Conservation (phyloP, 1,139 yeast genomes). For the Kluyveromyces sp. region DNA sequence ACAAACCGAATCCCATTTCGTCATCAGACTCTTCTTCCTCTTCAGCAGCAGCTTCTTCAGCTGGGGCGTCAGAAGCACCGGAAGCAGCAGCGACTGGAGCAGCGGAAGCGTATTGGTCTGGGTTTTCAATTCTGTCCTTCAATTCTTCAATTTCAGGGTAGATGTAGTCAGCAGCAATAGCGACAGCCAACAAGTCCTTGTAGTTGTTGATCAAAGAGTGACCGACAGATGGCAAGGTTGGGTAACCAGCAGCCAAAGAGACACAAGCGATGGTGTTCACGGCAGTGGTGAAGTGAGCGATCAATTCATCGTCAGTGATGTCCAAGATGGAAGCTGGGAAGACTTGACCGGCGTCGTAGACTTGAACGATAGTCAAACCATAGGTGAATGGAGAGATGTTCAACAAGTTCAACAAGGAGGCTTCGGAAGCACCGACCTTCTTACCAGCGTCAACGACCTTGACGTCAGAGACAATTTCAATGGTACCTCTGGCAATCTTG, state of each 20-base stretch:
- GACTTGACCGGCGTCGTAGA: constrained; percentile 97
- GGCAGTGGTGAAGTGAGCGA: constrained; percentile 87
- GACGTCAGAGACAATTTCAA: constrained; percentile 96
- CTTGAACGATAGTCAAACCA: constrained; percentile 95
- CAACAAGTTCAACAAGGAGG: constrained; percentile 97
- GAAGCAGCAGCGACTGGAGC: constrained; percentile 81
- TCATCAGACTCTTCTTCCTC: constrained; percentile 72
- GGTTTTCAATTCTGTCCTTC: constrained; percentile 99
- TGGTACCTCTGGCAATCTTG: constrained; percentile 99
- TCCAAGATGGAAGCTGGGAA: constrained; percentile 96
- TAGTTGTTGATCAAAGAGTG: constrained; percentile 98
- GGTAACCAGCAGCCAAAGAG: constrained; percentile 97
- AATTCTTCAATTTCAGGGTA: constrained; percentile 98
- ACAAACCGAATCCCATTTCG: constrained; percentile 98
- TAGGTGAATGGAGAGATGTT: constrained; percentile 99
- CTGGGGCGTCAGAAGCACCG: constrained; percentile 53
- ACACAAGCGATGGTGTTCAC: constrained; percentile 89
- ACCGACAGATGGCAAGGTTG: constrained; percentile 98
- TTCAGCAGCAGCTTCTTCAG: constrained; percentile 65
- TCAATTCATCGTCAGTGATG: constrained; percentile 95
- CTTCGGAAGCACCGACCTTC: constrained; percentile 99
- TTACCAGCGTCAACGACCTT: constrained; percentile 81
- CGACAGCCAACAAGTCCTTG: constrained; percentile 97
- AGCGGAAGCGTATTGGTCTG: constrained; percentile 98
- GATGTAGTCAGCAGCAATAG: constrained; percentile 97